A percentile compares a stretch with the other conserved stretches of the same genome.
phyloP scores from a whole-genome alignment of 495 filamentous ascomycete species.

The Filosporella fistucella region DNA sequence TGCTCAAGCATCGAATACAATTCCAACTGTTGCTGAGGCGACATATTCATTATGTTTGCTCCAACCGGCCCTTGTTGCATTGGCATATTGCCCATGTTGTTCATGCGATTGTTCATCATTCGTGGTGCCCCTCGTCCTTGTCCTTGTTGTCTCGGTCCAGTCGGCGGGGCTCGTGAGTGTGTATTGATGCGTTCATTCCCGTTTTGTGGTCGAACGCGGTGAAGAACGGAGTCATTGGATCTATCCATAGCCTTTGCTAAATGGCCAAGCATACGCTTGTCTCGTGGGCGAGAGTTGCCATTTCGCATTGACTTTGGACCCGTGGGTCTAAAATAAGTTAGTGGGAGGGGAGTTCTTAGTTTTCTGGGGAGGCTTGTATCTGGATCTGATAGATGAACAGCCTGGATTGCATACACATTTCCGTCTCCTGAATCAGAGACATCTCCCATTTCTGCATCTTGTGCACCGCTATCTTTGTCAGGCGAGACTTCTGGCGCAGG shows the following conservation, averaged over 20 bases:
- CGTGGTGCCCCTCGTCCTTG: conserved; percentile 30
- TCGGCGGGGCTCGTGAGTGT: conserved; percentile 66
- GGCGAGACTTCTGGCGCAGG: too few species aligned
- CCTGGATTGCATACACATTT: conserved; percentile 60
- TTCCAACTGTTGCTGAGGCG: conserved; percentile 67
- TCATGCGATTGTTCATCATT: conserved; percentile 43
- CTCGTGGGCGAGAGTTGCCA: conserved; percentile 37
- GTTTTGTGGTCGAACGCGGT: conserved; percentile 72
- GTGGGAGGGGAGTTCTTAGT: neutral
- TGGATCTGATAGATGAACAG: conserved; percentile 21
- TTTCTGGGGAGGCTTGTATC: conserved; percentile 2
- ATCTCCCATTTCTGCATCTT: conserved; percentile 71
- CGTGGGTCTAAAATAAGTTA: conserved; percentile 63
- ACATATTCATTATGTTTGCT: conserved; percentile 29
- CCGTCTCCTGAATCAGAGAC: conserved; percentile 37
- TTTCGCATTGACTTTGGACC: conserved; percentile 94
- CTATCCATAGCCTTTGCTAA: conserved; percentile 85
- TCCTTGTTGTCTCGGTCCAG: conserved; percentile 51
- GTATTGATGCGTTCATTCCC: conserved; percentile 69
- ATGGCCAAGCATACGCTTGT: conserved; percentile 81
- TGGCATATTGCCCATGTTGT: conserved; percentile 31
- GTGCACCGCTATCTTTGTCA: conserved; percentile 4
- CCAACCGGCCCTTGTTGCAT: conserved; percentile 25
- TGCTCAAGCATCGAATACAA: conserved; percentile 84
- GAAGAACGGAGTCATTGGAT: conserved; percentile 64